Evolutionary conservation across 352 stramenopile genomes (phyloP).

Genomic region (Pythium graminicola): DNA sequence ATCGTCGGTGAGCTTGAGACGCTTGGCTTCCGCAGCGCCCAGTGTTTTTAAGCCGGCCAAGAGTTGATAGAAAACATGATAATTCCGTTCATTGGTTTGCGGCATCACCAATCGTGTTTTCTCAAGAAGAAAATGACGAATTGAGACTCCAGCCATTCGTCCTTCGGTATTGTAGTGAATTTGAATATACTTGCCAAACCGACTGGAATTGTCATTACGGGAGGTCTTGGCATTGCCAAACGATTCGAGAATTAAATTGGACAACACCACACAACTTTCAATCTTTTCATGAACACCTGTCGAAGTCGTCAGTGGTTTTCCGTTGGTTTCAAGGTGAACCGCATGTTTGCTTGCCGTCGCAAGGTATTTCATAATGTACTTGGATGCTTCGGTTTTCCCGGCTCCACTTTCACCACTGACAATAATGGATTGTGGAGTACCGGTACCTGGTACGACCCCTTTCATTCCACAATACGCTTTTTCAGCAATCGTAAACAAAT

Average conservation of each 20-base stretch:
- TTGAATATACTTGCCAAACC: constrained; percentile 89
- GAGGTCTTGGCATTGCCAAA: constrained; percentile 84
- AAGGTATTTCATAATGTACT: constrained; percentile 90
- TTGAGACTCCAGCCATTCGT: constrained; percentile 67
- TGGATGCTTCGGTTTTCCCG: constrained; percentile 93
- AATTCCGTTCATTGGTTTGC: constrained; percentile 70
- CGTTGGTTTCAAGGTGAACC: constrained; percentile 7
- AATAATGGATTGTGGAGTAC: constrained; percentile 88
- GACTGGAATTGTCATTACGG: constrained; percentile 87
- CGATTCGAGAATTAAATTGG: constrained; percentile 76
- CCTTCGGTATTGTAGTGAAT: constrained; percentile 73
- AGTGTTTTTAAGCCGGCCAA: constrained; percentile 41
- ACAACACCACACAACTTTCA: constrained; percentile 75
- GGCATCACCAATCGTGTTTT: constrained; percentile 71
- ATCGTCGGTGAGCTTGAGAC: constrained; percentile 19
- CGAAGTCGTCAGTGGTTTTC: constrained; percentile 9
- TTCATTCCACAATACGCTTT: constrained; percentile 73
- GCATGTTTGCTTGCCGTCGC: constrained; percentile 66
- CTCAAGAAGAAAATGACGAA: constrained; percentile 74
- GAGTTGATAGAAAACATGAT: constrained; percentile 81
- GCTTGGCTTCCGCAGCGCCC: constrained; percentile 12
- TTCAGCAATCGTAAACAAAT: constrained; percentile 79
- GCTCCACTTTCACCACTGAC: constrained; percentile 91
- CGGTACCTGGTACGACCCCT: constrained; percentile 39
- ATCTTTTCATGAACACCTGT: constrained; percentile 62